These are phyloP conservation scores for Citrullus mucosospermus DNA, from an alignment of 306 rosid genomes.

Conservation along the genomic window DNA sequence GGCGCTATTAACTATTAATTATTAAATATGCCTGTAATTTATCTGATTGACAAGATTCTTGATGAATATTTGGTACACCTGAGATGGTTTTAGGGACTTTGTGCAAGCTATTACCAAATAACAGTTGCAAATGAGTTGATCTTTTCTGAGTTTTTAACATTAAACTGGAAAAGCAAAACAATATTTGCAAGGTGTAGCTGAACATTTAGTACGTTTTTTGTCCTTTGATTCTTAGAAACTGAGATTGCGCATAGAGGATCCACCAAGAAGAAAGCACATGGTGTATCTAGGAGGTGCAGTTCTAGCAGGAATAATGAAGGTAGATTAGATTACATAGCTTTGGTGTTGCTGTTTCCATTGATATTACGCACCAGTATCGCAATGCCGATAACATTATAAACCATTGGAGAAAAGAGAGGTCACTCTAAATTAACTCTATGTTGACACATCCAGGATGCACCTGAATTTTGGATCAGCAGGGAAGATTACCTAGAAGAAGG, in stretches of 20 bases:
- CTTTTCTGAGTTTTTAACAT: background rate
- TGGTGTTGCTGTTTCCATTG: background rate
- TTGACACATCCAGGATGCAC: slow-evolving; percentile 69
- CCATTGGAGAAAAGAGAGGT: background rate
- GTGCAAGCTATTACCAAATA: no score
- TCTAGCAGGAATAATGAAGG: slow-evolving; percentile 98
- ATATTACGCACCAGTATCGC: background rate
- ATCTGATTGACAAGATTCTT: background rate
- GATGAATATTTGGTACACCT: background rate
- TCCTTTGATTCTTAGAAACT: slow-evolving; percentile 43
- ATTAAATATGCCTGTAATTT: slow-evolving; percentile 9
- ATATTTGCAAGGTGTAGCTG: background rate
- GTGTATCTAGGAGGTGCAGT: slow-evolving; percentile 99
- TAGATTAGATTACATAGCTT: slow-evolving; percentile 20
- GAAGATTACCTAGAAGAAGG: slow-evolving; percentile 99
- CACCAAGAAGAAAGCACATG: slow-evolving; percentile 98
- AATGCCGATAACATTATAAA: background rate
- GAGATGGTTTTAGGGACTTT: background rate
- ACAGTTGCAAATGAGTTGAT: background rate
- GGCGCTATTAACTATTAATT: background rate
- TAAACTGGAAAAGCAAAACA: background rate
- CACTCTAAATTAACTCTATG: slow-evolving; percentile 9
- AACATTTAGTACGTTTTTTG: background rate
- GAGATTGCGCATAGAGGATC: slow-evolving; percentile 91
- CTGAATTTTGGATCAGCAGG: slow-evolving; percentile 93